Conservation (phyloP, 1,139 yeast genomes). For the Yamadazyma sp. region DNA sequence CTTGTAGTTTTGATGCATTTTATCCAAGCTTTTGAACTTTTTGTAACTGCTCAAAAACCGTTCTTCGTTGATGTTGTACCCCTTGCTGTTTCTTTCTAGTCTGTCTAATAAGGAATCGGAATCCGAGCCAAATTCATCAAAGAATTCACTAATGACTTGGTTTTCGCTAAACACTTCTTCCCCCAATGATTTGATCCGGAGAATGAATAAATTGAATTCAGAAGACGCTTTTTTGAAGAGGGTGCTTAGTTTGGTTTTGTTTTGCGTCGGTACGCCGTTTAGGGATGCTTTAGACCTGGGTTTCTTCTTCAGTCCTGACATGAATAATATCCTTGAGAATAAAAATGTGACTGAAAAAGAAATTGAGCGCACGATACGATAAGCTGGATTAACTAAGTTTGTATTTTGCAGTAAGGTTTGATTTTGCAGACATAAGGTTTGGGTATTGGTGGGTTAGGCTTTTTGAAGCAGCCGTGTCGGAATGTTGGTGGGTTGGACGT, state of each 20-base stretch:
- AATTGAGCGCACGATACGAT: not conserved
- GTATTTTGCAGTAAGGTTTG: too few relatives aligned
- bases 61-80: conserved; percentile 32
- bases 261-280: not conserved
- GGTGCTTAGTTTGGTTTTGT: conserved; percentile 9
- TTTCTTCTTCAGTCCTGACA: not conserved
- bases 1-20: conserved; percentile 24
- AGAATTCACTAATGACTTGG: conserved; percentile 43
- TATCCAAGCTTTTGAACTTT: conserved; percentile 35
- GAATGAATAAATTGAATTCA: conserved; percentile 35
- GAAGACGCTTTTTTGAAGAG: conserved; percentile 34
- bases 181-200: conserved; percentile 35
- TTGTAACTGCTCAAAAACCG: conserved; percentile 34
- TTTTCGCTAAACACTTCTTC: conserved; percentile 44
- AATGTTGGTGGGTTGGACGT: too few relatives aligned
- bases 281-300: not conserved
- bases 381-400: too few relatives aligned
- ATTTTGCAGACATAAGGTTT: too few relatives aligned
- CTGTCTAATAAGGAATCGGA: conserved; percentile 24
- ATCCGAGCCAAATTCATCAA: conserved; percentile 34
- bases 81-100: conserved; percentile 21
- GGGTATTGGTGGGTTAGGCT: too few relatives aligned
- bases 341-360: not conserved
- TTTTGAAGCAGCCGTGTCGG: too few relatives aligned
- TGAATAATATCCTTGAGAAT: conserved; percentile 1